Conservation (phyloP, 108 stramenopile species). For the Cyclotella atomus region DNA sequence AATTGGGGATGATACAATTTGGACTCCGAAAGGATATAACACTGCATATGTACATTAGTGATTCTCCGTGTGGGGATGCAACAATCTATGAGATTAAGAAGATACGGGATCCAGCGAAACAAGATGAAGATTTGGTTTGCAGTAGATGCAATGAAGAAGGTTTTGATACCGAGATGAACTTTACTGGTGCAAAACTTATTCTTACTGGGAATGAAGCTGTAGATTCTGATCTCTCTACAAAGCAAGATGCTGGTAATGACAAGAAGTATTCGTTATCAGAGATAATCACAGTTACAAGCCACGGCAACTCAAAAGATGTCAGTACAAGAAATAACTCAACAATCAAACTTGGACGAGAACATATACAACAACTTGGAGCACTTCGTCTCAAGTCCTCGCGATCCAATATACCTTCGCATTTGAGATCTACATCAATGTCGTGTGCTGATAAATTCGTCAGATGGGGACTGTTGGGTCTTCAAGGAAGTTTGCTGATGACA, state of each 20-base stretch:
- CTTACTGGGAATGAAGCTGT: constrained; percentile 42
- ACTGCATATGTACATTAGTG: constrained; percentile 91
- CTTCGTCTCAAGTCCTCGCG: constrained; percentile 90
- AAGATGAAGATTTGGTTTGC: neutral
- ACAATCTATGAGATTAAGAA: constrained; percentile 76
- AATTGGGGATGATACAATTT: constrained; percentile 33
- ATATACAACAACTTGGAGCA: constrained; percentile 63
- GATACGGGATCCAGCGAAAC: neutral
- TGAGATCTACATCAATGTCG: constrained; percentile 85
- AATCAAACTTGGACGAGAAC: constrained; percentile 64
- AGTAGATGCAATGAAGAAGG: neutral
- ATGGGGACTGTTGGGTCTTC: constrained; percentile 87
- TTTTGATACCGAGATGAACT: constrained; percentile 50
- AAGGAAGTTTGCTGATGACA: constrained; percentile 60
- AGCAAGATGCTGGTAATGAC: neutral
- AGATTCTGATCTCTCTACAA: neutral
- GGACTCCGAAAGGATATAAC: constrained; percentile 50
- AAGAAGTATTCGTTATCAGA: neutral
- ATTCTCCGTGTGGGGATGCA: constrained; percentile 95
- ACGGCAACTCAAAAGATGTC: neutral
- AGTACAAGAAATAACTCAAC: neutral
- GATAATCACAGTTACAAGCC: neutral
- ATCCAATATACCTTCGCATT: constrained; percentile 78
- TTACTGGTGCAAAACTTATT: constrained; percentile 91
- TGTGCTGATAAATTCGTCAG: constrained; percentile 90